Evolutionary conservation across 169 alveolate species (phyloP), one percentile per base, ranked within the genome.

Genomic region (Eimeria sp.): DNA sequence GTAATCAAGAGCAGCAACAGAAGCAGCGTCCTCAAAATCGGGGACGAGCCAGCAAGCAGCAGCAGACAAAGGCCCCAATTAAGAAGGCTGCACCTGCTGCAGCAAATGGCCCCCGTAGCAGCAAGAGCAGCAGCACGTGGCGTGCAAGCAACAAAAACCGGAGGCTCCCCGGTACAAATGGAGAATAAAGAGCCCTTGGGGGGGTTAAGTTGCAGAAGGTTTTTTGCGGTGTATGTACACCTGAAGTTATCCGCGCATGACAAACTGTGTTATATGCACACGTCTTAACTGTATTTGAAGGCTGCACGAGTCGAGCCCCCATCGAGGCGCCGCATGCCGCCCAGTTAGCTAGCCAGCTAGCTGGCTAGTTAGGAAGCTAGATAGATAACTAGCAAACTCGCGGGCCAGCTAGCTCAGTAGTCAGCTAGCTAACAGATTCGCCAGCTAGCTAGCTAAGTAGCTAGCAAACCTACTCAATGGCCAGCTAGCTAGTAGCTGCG

Each of bases 121-220:
- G 45, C 16, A 45, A 25, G 34, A 5, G 67, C 67, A 78, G 89
- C 89, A 78, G 70, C 89, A 78, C 40, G 89, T 78, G 89, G 89
- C 61, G 89, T 14, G 89, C 67, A 9, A 78, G 89, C 49, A 78
- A 78, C 65, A 78, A 78, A 25, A 43, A 78, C 89, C 61, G 89
- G 40, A 5, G 40, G 45, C 34, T 47, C 7, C 61, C 70, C 30
- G 89, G 25, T 43, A 61, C 65, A 13, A 65, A 22, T 43, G 65
- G 25, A 3, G 57, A 20, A 9, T 40, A 22, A 16, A 27, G n/a
- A 27, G 20, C 54, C 34, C n/a, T 18, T 27, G 47, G 14, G 47
- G 54, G 2, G 10, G 3, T 30, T 9, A 7, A n/a, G 34, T 45
- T 16, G 57, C 84, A 40, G 3, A 34, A 16, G 20, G 78, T 1